Evolutionary conservation across 2,329 filamentous ascomycete species (phyloP), one percentile per base, ranked within the genome.

Genomic region (Exophiala sideris): DNA sequence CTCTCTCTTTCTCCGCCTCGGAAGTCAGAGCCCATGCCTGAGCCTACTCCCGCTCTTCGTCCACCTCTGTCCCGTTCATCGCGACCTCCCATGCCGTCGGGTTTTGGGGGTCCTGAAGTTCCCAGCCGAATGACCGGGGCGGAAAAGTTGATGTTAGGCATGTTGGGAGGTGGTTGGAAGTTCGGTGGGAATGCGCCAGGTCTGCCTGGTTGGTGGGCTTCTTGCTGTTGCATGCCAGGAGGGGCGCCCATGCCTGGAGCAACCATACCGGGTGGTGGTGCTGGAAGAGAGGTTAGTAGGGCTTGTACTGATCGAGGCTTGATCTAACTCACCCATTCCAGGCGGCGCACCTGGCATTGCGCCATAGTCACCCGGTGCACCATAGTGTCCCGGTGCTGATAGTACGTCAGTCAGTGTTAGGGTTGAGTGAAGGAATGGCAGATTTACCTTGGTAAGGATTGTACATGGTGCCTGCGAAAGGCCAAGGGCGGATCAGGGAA

Each of bases 121-220:
- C 92, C 94, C 42, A 99, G 81, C 51, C 94, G 88, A 67, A 99
- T 97, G 56, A 97, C 91, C 52, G 92, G 91, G 34, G 94, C 94
- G 67, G 89, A 95, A 77, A 97, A 96, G 76, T 99, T 96, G 78
- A 99, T 96, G 70, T 95, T 95, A 48, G 92, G 91, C 81, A 96
- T 89, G 68, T 94, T 96, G 47, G 88, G 79, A 8, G 92, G 91
- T 45, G 90, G 84, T 76, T 95, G 89, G 73, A 96, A 96, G 71
- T 85, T 89, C 55, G 85, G 77, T 58, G 89, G 90, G 61, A 95
- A 85, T 66, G 84, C 85, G 71, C 82, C 88, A 70, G 88, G 88
- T 77, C 88, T 85, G 76, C 86, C 88, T 75, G 88, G 82, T 76
- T 89, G 87, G 65, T 85, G 80, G 69, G 79, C 79, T 71, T 83